These are phyloP conservation scores for Zygosaccharomyces sapae DNA, from an alignment of 1,139 yeast genomes.

Conservation along the genomic window DNA sequence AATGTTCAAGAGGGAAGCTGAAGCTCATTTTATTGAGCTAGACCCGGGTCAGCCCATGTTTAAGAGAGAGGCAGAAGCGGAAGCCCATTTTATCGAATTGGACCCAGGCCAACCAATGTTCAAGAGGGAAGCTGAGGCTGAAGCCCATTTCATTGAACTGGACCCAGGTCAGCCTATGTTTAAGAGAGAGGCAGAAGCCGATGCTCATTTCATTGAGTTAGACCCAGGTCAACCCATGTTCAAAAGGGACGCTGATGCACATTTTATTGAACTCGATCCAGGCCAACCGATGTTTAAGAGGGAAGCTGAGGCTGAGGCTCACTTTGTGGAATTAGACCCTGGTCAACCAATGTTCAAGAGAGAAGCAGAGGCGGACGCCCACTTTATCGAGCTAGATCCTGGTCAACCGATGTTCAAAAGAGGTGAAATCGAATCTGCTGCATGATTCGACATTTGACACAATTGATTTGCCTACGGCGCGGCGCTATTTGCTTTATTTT, in stretches of 20 bases:
- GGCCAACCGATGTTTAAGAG: constrained; percentile 30
- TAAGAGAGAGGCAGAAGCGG: constrained; percentile 21
- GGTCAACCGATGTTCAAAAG: constrained; percentile 18
- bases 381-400: constrained; percentile 19
- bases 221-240: constrained; percentile 17
- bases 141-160: constrained; percentile 20
- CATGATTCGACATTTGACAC: constrained; percentile 4
- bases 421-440: constrained; percentile 25
- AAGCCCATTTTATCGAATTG: constrained; percentile 16
- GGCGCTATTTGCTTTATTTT: not conserved
- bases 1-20: constrained; percentile 15
- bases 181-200: constrained; percentile 22
- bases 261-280: constrained; percentile 26
- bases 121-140: constrained; percentile 15
- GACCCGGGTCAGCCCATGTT: constrained; percentile 16
- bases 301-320: constrained; percentile 22
- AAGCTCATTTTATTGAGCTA: constrained; percentile 27
- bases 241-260: constrained; percentile 22
- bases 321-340: constrained; percentile 10
- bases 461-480: not conserved
- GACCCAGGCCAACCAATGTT: constrained; percentile 20
- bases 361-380: constrained; percentile 15
- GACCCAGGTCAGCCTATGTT: constrained; percentile 18
- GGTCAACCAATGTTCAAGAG: constrained; percentile 21
- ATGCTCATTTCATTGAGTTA: constrained; percentile 21